Evolutionary conservation across 192 early-diverging fungal genomes (phyloP).

Genomic region (Coemansia sp.): DNA sequence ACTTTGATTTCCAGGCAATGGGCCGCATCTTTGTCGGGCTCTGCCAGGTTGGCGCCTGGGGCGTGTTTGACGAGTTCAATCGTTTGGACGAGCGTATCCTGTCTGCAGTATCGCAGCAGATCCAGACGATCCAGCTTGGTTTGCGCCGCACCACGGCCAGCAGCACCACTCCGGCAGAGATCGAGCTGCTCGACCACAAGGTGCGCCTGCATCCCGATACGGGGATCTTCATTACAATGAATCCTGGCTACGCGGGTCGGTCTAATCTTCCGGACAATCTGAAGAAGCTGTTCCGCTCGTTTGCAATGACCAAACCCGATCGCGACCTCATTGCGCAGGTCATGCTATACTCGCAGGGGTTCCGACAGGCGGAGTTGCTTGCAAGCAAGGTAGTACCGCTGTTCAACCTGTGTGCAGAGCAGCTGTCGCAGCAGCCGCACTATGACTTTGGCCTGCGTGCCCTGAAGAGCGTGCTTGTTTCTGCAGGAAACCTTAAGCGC

Average conservation of each 20-base stretch:
- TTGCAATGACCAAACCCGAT: constrained; percentile 99
- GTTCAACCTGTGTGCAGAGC: constrained; percentile 93
- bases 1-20: constrained; percentile 99
- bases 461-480: constrained; percentile 97
- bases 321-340: constrained; percentile 98
- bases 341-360: constrained; percentile 99
- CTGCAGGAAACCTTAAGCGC: constrained; percentile 98
- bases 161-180: constrained; percentile 58
- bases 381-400: constrained; percentile 97
- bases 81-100: constrained; percentile 97
- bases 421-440: constrained; percentile 93
- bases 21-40: constrained; percentile 99
- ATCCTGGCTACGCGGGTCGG: constrained; percentile 98
- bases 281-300: constrained; percentile 97
- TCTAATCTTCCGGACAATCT: constrained; percentile 98
- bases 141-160: constrained; percentile 54
- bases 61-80: constrained; percentile 99
- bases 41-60: constrained; percentile 99
- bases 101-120: constrained; percentile 98
- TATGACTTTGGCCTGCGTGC: constrained; percentile 99
- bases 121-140: constrained; percentile 98
- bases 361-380: constrained; percentile 90
- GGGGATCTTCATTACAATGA: constrained; percentile 99
- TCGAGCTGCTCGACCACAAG: constrained; percentile 90
- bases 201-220: constrained; percentile 87